Evolutionary conservation across 176 grass and related monocot species (phyloP).

Genomic region (Chrysopogon serrulatus): DNA sequence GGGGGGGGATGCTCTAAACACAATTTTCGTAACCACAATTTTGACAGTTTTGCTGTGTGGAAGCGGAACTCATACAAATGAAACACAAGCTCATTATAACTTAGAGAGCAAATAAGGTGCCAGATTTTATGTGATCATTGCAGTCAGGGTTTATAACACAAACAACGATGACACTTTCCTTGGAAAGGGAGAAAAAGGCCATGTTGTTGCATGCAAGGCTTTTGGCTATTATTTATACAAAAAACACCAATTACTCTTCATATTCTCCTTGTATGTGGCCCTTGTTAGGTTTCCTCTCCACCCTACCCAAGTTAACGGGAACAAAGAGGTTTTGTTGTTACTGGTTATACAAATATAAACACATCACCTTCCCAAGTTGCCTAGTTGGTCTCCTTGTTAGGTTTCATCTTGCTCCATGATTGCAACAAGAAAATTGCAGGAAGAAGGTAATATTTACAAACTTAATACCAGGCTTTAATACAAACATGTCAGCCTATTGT

Average conservation of each 20-base stretch:
- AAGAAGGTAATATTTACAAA: slow-evolving; percentile 9
- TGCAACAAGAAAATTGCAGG: slow-evolving; percentile 5
- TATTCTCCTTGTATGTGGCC: background rate
- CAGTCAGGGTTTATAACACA: background rate
- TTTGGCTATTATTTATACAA: background rate
- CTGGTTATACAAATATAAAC: background rate
- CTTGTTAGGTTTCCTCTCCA: background rate
- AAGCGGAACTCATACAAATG: background rate
- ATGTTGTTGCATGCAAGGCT: background rate
- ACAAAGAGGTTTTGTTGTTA: background rate
- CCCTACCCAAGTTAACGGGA: background rate
- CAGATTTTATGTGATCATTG: background rate
- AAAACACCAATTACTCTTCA: background rate
- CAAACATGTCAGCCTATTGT: background rate
- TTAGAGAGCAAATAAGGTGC: background rate
- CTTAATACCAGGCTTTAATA: slow-evolving; percentile 2
- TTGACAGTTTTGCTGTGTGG: background rate
- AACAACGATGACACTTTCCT: background rate
- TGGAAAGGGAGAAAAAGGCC: background rate
- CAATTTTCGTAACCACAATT: background rate
- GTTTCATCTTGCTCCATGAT: slow-evolving; percentile 1
- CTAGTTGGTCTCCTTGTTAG: slow-evolving; percentile 7
- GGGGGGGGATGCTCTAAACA: background rate
- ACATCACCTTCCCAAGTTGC: slow-evolving; percentile 1
- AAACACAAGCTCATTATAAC: background rate